Evolutionary conservation across 1,284 basidiomycete species (phyloP).

Genomic region (Thecaphora thlaspeos): DNA sequence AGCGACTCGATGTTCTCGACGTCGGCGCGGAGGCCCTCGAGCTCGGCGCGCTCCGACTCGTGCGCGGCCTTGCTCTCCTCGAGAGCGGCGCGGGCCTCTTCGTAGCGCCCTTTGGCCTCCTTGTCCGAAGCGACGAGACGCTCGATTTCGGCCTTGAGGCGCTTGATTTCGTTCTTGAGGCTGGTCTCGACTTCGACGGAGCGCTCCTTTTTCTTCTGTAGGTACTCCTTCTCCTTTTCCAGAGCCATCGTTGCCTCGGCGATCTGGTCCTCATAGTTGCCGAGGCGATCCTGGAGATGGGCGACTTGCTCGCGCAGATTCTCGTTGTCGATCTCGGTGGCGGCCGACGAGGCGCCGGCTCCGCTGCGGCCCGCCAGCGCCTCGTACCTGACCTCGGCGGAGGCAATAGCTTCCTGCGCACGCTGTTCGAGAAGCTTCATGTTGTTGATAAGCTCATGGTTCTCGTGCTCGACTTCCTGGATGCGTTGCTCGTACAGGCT

Average conservation of each 20-base stretch:
- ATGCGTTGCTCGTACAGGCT: conserved; percentile 35
- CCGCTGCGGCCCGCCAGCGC: conserved; percentile 58
- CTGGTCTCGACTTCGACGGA: conserved; percentile 69
- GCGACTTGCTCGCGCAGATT: conserved; percentile 79
- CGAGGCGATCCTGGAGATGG: conserved; percentile 77
- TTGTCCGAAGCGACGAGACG: conserved; percentile 70
- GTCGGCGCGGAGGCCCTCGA: conserved; percentile 77
- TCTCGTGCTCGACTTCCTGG: conserved; percentile 43
- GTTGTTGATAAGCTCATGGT: conserved; percentile 50
- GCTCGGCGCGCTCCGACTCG: conserved; percentile 86
- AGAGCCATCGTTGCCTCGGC: conserved; percentile 72
- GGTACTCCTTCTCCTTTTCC: conserved; percentile 70
- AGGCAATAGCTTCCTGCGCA: conserved; percentile 80
- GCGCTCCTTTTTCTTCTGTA: conserved; percentile 64
- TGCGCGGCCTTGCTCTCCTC: conserved; percentile 82
- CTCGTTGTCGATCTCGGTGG: conserved; percentile 86
- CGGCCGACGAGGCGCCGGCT: conserved; percentile 15
- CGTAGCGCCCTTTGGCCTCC: conserved; percentile 15
- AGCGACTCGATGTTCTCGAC: conserved; percentile 32
- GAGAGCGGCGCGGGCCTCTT: conserved; percentile 73
- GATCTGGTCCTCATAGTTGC: conserved; percentile 76
- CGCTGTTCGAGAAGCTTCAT: conserved; percentile 58
- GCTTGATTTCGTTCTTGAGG: conserved; percentile 41
- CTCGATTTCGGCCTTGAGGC: conserved; percentile 65
- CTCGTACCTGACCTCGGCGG: conserved; percentile 71